Evolutionary conservation across 495 filamentous ascomycete genomes (phyloP), one percentile per base, ranked within the genome.

Genomic region (Tuber calosporum): DNA sequence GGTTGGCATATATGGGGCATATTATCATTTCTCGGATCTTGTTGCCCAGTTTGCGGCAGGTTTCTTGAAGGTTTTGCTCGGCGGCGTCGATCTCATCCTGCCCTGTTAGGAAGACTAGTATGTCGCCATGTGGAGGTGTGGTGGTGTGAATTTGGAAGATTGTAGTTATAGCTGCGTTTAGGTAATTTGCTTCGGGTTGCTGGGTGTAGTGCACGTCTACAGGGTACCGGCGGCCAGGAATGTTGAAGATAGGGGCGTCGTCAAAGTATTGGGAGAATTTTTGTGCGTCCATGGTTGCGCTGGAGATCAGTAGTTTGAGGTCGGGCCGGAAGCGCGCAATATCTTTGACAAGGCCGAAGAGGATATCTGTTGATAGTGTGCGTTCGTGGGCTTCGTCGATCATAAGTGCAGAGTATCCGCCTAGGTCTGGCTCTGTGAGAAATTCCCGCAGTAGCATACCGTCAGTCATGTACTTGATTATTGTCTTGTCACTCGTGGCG

Each of bases 321-420:
- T 98, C 95, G 36, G 93, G 92, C 37, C 94, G 85, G 67, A 90
- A 91, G 73, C 93, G 87, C 19, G 92, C 91, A 73, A 98, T 89
- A 85, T 98, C 95, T 81, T 98, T 98, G 68, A 97, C 87, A 43
- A 99, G 86, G 42, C 92, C 93, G 72, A 96, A 88, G 7, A 97
- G 85, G 79, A 99, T 93, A 82, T 99, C 95, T 2, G 96, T 97
- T 62, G 91, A 88, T 17, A 98, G 86, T 0, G 92, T 97, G 76
- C 95, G 86, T 81, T 99, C 95, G 87, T 99, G 95, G 26, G 96
- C 95, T 82, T 99, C 95, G 80, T 99, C 95, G 75, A 99, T 94
- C 91, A 99, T 97, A 75, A 99, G 80, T 4, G 90, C 92, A 0
- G 92, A 90, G 80, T 98, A 98, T n/a, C 87, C 88, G 17, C 89